Evolutionary conservation across 1,284 basidiomycete species (phyloP).

Genomic region (Agaricales sp.): DNA sequence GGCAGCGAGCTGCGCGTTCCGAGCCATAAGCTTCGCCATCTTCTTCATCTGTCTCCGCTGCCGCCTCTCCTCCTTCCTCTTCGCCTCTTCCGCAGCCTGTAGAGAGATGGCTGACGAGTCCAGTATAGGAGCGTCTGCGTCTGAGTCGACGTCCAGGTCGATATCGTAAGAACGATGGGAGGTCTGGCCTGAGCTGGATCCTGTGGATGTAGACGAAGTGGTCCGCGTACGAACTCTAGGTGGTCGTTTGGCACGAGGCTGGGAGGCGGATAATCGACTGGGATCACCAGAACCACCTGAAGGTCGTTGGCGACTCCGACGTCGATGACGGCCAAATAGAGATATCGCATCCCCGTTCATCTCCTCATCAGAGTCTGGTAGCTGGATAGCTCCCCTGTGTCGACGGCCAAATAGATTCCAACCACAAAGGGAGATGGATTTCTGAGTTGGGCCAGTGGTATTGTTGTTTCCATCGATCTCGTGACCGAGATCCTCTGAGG

Average conservation of each 20-base stretch:
- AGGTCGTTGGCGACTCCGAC: not conserved
- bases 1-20: not conserved
- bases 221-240: not conserved
- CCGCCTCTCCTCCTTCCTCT: not conserved
- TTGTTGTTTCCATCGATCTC: not conserved
- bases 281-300: not conserved
- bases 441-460: not conserved
- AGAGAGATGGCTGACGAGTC: not conserved
- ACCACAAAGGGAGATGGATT: not conserved
- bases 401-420: not conserved
- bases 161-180: not conserved
- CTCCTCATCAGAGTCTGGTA: conserved; percentile 1
- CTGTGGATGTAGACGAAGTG: not conserved
- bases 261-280: not conserved
- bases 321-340: not conserved
- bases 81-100: not conserved
- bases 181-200: not conserved
- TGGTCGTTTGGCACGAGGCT: conserved; percentile 1
- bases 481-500: not conserved
- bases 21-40: not conserved
- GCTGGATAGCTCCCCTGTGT: conserved; percentile 1
- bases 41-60: not conserved
- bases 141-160: not conserved
- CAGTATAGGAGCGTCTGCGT: not conserved
- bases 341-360: not conserved